Base-by-base conservation (phyloP, 305 asterid species). In the Plantago lanceolata region DNA sequence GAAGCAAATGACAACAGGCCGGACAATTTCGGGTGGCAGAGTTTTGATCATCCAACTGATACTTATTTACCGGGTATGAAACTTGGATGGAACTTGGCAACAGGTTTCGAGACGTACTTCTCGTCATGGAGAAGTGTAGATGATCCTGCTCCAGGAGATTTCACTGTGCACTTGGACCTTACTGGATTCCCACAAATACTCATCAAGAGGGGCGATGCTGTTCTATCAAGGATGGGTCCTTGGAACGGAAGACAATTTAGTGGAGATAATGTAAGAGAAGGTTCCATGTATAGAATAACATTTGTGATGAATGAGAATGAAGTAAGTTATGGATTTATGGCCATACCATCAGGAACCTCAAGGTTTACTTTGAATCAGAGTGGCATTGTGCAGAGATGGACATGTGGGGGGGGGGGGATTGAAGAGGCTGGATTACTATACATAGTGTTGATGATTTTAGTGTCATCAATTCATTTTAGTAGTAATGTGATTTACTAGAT, bases 161-260 rank as follows among this genome's bases (percentile, higher is more conserved):
- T 45, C 26, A 58, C 21, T 31, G 19, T 18, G 29, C 66, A 48
- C n/a, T 19, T 48, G 13, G 72, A 59, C 48, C 59, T 60, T 21
- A 59, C 62, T 19, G 62, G 62, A 7, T 33, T 0, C 4, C 48
- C 28, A 18, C 67, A 62, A 31, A 4, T 43, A 8, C 14, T 48
- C 44, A 2, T 29, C 40, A 48, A 15, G 37, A 47, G 64, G 35
- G 57, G 63, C 21, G 26, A 19, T 9, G 19, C 29, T 31, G 20
- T 28, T 19, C 21, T 19, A 21, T 47, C 21, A 47, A 19, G 70
- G 35, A 19, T 54, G 14, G 70, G 70, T 2, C 64, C 70, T 29
- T 66, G 70, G 70, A 66, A 66, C n/a, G 70, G 70, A 18, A 18
- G 20, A n/a, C 19, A 7, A 24, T 71, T 75, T 15, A 71, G 77